A percentile compares a stretch with the other conserved stretches of the same genome.
Evolutionary conservation across 2,329 filamentous ascomycete genomes (phyloP).

Genomic region (Albifimbria verrucaria): DNA sequence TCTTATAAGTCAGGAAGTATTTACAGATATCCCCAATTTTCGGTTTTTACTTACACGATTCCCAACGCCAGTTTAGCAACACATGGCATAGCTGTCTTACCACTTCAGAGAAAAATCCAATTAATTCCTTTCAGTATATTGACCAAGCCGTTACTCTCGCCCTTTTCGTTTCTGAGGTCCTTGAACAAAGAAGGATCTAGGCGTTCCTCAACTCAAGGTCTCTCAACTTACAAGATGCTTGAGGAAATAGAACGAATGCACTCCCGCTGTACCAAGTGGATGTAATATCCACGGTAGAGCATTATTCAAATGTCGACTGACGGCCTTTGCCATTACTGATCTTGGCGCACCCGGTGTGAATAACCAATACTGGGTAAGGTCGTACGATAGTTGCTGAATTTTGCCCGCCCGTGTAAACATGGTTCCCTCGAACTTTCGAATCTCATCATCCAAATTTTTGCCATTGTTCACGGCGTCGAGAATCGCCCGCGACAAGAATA

Average conservation of each 20-base stretch:
- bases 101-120: too few species aligned
- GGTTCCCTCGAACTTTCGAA: slow-evolving; percentile 31
- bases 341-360: slow-evolving; percentile 43
- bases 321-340: slow-evolving; percentile 34
- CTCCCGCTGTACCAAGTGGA: slow-evolving; percentile 23
- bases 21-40: too few species aligned
- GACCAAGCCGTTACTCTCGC: too few species aligned
- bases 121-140: too few species aligned
- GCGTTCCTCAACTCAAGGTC: not conserved
- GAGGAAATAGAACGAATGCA: slow-evolving; percentile 24
- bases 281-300: slow-evolving; percentile 26
- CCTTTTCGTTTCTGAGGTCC: too few species aligned
- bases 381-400: slow-evolving; percentile 39
- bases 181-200: too few species aligned
- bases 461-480: slow-evolving; percentile 20
- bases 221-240: slow-evolving; percentile 10
- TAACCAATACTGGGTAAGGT: slow-evolving; percentile 44
- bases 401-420: slow-evolving; percentile 35
- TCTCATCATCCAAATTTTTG: slow-evolving; percentile 27
- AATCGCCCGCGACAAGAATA: slow-evolving; percentile 44
- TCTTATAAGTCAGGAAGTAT: too few species aligned
- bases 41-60: too few species aligned
- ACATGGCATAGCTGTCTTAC: too few species aligned
- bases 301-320: slow-evolving; percentile 28
- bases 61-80: too few species aligned